Percentiles rank a stretch among this genome's conserved stretches.
These are phyloP conservation scores for Didymella exigua DNA, from an alignment of 2,329 filamentous ascomycete species.

Conservation along the genomic window DNA sequence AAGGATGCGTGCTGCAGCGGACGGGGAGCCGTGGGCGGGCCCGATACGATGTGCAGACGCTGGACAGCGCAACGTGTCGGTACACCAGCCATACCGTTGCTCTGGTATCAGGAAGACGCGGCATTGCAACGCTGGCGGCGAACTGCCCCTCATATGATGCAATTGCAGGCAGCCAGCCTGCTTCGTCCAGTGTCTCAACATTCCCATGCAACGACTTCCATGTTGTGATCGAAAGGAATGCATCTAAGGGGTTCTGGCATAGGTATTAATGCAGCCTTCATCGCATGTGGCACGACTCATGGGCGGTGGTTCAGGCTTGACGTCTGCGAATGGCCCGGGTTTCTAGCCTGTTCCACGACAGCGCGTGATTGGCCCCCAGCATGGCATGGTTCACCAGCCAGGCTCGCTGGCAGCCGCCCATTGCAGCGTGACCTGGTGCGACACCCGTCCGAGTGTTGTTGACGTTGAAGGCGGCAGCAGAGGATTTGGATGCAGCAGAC, in stretches of 20 bases:
- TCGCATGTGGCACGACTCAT: constrained; percentile 35
- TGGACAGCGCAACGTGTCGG: constrained; percentile 18
- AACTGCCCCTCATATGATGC: constrained; percentile 30
- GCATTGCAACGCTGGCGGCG: constrained; percentile 21
- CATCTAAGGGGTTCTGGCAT: neutral
- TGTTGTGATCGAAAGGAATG: neutral
- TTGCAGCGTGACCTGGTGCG: constrained; percentile 35
- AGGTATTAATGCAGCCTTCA: constrained; percentile 3
- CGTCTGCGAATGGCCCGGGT: constrained; percentile 26
- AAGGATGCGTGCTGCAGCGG: constrained; percentile 17
- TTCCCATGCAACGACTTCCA: constrained; percentile 2
- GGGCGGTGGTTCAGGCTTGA: constrained; percentile 15
- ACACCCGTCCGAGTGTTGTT: constrained; percentile 12
- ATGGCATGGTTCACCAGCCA: constrained; percentile 25
- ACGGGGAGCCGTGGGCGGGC: constrained; percentile 15
- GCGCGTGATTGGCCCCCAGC: constrained; percentile 37
- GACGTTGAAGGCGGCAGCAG: constrained; percentile 1
- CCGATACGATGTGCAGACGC: constrained; percentile 21
- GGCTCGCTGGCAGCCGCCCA: constrained; percentile 27
- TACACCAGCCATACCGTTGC: constrained; percentile 21
- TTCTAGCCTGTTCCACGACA: constrained; percentile 41
- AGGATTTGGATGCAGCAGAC: neutral
- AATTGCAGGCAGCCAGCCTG: constrained; percentile 24
- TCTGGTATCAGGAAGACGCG: constrained; percentile 27
- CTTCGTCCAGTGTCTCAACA: constrained; percentile 8